A percentile compares a stretch with the other conserved stretches of the same genome.
These are phyloP conservation scores for Pholiota adiposa DNA, from an alignment of 1,284 basidiomycete species.

Conservation along the genomic window DNA sequence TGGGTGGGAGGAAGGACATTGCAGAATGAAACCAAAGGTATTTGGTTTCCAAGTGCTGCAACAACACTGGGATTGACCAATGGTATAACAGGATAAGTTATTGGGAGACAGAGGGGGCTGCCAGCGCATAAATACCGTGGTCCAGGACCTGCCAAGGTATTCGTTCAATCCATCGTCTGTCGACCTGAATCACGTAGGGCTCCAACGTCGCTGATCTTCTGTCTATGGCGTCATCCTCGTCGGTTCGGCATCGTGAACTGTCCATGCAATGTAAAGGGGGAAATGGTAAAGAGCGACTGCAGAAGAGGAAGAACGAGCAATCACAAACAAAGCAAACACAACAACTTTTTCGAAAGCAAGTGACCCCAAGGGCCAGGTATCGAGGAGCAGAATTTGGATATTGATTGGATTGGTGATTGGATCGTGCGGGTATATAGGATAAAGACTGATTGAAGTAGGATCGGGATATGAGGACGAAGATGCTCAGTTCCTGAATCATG, in stretches of 20 bases:
- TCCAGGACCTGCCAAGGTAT: neutral
- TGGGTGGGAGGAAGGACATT: neutral
- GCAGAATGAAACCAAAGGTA: neutral
- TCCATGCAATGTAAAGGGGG: neutral
- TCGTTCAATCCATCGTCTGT: neutral
- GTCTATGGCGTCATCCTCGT: neutral
- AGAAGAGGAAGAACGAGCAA: neutral
- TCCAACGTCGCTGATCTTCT: neutral
- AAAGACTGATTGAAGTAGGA: conserved; percentile 15
- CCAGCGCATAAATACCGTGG: conserved; percentile 2
- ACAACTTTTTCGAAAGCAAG: conserved; percentile 10
- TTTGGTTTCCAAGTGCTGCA: conserved; percentile 1
- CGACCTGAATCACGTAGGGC: neutral
- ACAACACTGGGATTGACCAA: neutral
- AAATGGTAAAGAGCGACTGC: neutral
- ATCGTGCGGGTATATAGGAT: conserved; percentile 26
- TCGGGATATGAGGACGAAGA: conserved; percentile 13
- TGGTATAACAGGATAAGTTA: neutral
- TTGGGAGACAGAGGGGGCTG: neutral
- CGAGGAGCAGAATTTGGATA: conserved; percentile 4
- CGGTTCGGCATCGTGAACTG: neutral
- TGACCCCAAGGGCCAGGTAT: neutral
- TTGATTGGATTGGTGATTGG: conserved; percentile 21
- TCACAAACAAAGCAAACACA: conserved; percentile 9
- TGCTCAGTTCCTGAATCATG: conserved; percentile 20